Evolutionary conservation across 169 alveolate genomes (phyloP).

Genomic region (Plasmodium chabaudi): DNA sequence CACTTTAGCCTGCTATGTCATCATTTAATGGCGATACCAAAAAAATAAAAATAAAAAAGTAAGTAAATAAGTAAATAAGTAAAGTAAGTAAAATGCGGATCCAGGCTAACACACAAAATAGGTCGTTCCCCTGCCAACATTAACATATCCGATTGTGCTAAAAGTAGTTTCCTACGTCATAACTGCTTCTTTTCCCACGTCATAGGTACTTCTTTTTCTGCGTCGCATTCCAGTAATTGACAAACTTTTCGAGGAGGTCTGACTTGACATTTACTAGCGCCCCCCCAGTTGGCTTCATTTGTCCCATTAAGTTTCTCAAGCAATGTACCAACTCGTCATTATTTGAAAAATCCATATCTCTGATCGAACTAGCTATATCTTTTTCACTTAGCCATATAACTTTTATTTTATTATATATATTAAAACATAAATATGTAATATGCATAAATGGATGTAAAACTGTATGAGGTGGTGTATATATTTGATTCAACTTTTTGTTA

Average conservation of each 20-base stretch:
- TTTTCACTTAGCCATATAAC: conserved; percentile 66
- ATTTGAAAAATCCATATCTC: conserved; percentile 15
- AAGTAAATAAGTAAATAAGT: too few species aligned
- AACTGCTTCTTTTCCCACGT: not conserved
- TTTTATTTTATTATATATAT: conserved; percentile 54
- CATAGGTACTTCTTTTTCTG: conserved; percentile 24
- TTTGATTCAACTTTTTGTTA: conserved; percentile 23
- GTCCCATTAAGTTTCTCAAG: conserved; percentile 60
- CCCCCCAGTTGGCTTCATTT: conserved; percentile 59
- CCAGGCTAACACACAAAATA: too few species aligned
- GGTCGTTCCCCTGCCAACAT: too few species aligned
- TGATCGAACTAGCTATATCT: conserved; percentile 34
- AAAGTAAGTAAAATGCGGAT: too few species aligned
- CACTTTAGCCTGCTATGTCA: too few species aligned
- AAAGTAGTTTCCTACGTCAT: not conserved
- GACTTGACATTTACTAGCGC: conserved; percentile 38
- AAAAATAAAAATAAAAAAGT: too few species aligned
- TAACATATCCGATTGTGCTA: too few species aligned
- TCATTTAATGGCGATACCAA: too few species aligned
- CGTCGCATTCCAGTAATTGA: conserved; percentile 54
- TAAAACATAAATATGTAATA: conserved; percentile 53
- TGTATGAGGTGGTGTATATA: conserved; percentile 63
- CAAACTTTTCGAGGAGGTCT: conserved; percentile 58
- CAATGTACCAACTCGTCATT: conserved; percentile 42
- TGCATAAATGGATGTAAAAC: conserved; percentile 73